Evolutionary conservation across 257 asterid species (phyloP), one percentile per base, ranked within the genome.

Genomic region (Jasminum sambac): DNA sequence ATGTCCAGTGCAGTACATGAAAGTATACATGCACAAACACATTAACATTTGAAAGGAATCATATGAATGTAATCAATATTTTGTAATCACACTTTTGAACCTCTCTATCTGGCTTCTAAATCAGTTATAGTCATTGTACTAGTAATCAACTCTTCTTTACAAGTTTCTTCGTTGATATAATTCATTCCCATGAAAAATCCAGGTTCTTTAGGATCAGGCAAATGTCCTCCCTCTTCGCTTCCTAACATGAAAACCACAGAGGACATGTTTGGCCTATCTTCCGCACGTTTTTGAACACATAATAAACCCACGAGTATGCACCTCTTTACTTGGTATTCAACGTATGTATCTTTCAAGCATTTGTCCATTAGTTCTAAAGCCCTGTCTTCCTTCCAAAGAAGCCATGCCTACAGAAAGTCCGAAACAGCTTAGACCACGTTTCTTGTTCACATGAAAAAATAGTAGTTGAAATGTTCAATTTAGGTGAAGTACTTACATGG

Each of bases 171-270:
- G 36, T 40, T 5, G 44, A 10, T 9, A 13, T 9, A 19, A 74
- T 69, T 75, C 37, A 67, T 75, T 63, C 70, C 78, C 13, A 37
- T 23, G 58, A 83, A 80, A 39, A 75, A 83, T 9, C 83, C 84
- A 13, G 88, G 88, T 42, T 80, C 85, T 10, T 70, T 80, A 3
- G 88, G 88, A 17, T 78, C 64, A 14, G 85, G 76, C 44, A 78
- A 17, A 55, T 64, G 36, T 14, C 12, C 70, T 23, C 74, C 80
- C 13, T 30, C 36, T 30, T 77, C 85, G 37, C 13, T 79, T 67
- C 73, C 81, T 1, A 83, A 74, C 84, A 80, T 80, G 39, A 59
- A 71, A 59, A 83, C 11, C 64, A 83, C 84, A 1, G 83, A 67
- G 13, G 78, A 37, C 84, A 76, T 80, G 7, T 41, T 25, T 25